Base-by-base conservation (phyloP, 129 eudicot genomes). In the Deinandra increscens region DNA sequence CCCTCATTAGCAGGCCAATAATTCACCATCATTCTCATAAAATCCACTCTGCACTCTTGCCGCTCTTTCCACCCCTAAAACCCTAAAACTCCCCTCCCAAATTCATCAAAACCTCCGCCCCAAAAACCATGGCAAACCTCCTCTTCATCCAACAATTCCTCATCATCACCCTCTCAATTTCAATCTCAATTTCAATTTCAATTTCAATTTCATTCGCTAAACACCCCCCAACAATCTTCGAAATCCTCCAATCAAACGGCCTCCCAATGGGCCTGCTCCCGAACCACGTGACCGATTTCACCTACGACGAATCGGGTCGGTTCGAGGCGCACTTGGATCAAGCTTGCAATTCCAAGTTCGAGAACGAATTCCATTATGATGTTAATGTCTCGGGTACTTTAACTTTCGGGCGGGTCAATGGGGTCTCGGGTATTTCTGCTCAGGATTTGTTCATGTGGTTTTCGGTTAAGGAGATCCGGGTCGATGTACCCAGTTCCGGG, bases 401-500 rank as follows among this genome's bases (percentile, higher is more conserved):
- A 45, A 74, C 51, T 49, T 76, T 45, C 50, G 98, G 96, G 3
- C 83, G 78, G 84, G 84, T 92, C 79, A 81, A 62, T 20, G 80
- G 64, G 12, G 67, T 89, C 31, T 74, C 90, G 54, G 98, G 98
- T 31, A 86, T 92, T 62, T 79, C 86, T 5, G 95, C 98, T 4
- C 91, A 81, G 72, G 98, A 92, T 81, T 82, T 92, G 83, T 92
- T 92, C 42, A 67, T 92, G 76, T 92, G 98, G 98, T 84, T 92
- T 49, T 75, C 78, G 9, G 98, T 92, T 12, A 86, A 80, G 66
- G 91, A 82, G 43, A 89, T 92, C 59, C 78, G 90, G 72, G 98
- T 92, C n/a, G 96, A 89, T 78, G 20, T 89, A 2, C 96, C 98
- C 0, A 92, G 91, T 73, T 81, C 96, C 38, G 96, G 98, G 3